Conservation (phyloP, 176 grass and related monocot genomes). For the Avena sativa region DNA sequence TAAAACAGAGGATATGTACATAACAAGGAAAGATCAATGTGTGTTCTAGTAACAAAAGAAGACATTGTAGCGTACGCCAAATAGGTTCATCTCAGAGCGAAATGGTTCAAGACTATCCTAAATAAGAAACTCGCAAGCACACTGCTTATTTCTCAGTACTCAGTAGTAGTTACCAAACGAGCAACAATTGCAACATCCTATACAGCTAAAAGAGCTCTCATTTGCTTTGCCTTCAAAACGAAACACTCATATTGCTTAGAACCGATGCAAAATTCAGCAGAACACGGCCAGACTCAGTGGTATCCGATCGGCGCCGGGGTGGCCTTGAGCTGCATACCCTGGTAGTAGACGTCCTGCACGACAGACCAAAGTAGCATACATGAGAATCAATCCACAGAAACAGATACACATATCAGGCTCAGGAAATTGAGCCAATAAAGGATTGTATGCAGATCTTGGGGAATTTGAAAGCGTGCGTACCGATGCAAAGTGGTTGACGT, state of each 20-base stretch:
- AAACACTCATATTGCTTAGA: constrained; percentile 37
- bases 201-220: constrained; percentile 19
- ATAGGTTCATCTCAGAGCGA: background rate
- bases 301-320: constrained; percentile 70
- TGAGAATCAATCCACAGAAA: background rate
- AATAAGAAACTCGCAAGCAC: constrained; percentile 34
- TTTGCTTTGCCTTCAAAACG: constrained; percentile 3
- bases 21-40: background rate
- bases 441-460: no score
- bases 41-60: constrained; percentile 8
- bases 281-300: constrained; percentile 42
- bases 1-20: constrained; percentile 34
- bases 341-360: constrained; percentile 73
- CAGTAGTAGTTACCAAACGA: background rate
- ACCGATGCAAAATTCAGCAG: constrained; percentile 37
- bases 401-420: no score
- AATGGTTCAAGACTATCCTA: constrained; percentile 33
- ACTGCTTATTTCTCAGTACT: constrained; percentile 45
- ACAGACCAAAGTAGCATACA: background rate
- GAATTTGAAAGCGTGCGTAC: no score
- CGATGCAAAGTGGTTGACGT: constrained; percentile 89
- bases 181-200: constrained; percentile 14
- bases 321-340: constrained; percentile 71
- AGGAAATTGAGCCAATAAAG: no score
- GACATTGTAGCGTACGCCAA: background rate